A percentile compares a stretch with the other conserved stretches of the same genome.
Evolutionary conservation across 371 early-diverging fungal genomes (phyloP).

Genomic region (Mycotypha africana): DNA sequence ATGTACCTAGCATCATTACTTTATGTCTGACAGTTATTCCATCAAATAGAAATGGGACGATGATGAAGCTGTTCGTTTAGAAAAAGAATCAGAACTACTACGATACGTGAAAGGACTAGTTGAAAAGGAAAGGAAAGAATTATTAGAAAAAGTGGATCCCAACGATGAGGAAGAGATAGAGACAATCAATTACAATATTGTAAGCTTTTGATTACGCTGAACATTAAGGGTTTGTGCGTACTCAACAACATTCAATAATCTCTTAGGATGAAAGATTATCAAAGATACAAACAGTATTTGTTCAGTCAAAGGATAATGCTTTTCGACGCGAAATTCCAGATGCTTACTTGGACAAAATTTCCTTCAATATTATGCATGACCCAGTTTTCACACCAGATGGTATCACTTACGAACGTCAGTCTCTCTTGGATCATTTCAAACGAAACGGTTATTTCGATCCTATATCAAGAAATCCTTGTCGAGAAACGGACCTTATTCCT

Average conservation of each 20-base stretch:
- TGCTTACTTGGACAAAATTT: constrained; percentile 45
- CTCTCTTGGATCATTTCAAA: constrained; percentile 63
- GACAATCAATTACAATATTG: constrained; percentile 31
- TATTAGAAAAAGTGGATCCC: constrained; percentile 10
- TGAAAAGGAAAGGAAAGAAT: constrained; percentile 44
- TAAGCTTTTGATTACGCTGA: no score
- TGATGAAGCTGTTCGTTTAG: constrained; percentile 50
- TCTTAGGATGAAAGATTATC: constrained; percentile 35
- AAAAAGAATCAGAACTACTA: constrained; percentile 55
- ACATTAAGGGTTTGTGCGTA: no score
- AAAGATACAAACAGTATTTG: constrained; percentile 34
- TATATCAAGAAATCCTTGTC: constrained; percentile 59
- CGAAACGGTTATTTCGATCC: constrained; percentile 78
- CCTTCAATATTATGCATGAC: constrained; percentile 48
- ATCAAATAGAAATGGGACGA: constrained; percentile 56
- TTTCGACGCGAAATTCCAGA: constrained; percentile 45
- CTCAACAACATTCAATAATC: neutral
- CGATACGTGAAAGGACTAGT: constrained; percentile 58
- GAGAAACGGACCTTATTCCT: constrained; percentile 60
- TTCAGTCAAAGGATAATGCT: constrained; percentile 45
- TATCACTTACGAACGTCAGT: constrained; percentile 65
- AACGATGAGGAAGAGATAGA: constrained; percentile 32
- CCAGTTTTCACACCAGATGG: constrained; percentile 52
- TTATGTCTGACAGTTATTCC: neutral
- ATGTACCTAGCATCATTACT: neutral